Evolutionary conservation across 768 basidiomycete species (phyloP), one percentile per base, ranked within the genome.

Genomic region (Rhodotorula babjevae): DNA sequence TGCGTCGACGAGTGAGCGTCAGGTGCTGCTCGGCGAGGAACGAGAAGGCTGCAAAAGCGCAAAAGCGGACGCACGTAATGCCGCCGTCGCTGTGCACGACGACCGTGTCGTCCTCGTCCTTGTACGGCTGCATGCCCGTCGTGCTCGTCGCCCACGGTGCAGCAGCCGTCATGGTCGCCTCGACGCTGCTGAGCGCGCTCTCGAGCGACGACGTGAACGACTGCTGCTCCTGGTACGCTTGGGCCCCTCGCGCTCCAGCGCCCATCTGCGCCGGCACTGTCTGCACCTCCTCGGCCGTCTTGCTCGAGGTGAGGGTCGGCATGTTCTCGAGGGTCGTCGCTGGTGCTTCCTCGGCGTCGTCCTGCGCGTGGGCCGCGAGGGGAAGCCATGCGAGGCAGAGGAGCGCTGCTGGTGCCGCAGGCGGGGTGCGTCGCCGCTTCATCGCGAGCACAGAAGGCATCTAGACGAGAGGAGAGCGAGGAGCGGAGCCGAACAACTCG

Each of bases 61-160:
- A 31, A 11, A 5, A 14, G 14, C 1, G 25, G 23, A 15, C 63
- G 25, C 40, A 64, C 63, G 18, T 46, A 10, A 64, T n/a, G 18
- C 10, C 12, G 14, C 7, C 14, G 15, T 64, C 63, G 10, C 25
- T 10, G 27, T 64, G 40, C 16, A 64, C 5, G 2, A 64, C 36
- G 36, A 64, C n/a, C 16, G 52, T 53, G 36, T 40, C 29, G 10
- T n/a, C 11, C 25, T 31, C 63, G 27, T 55, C 63, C 15, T 2
- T n/a, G 9, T 3, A 19, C 19, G 11, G 11, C 40, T 27, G 11
- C 63, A 64, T 64, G 5, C 63, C 63, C 5, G 50, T 23, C 19
- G 63, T 64, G 11, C 19, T 27, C 9, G 63, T 64, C 40, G 63
- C 63, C 63, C 63, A 64, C 12, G 40, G 25, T 6, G 63, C 63